These are phyloP conservation scores for Pistacia vera DNA, from an alignment of 345 rosid species.

Conservation along the genomic window DNA sequence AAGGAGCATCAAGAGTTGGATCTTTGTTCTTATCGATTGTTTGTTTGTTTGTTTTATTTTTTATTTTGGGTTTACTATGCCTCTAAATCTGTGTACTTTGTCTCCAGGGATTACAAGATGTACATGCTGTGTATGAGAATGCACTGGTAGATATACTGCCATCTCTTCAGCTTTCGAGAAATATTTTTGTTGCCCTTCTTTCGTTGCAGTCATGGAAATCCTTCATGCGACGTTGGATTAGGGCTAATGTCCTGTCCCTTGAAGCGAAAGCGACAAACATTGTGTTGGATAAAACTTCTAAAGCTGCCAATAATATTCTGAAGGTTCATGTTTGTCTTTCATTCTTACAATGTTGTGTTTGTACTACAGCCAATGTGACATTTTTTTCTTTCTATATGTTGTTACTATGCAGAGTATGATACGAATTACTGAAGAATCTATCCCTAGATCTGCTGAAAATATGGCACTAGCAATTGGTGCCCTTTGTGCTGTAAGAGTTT, in stretches of 20 bases:
- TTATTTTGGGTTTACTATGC: constrained; percentile 15
- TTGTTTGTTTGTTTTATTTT: not conserved
- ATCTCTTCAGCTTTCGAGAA: constrained; percentile 84
- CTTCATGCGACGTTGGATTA: constrained; percentile 85
- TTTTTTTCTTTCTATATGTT: constrained; percentile 4
- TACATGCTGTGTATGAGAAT: constrained; percentile 60
- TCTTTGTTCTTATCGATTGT: constrained; percentile 7
- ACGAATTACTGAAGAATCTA: constrained; percentile 65
- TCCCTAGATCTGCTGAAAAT: constrained; percentile 90
- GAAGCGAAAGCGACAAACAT: constrained; percentile 44
- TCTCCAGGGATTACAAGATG: constrained; percentile 53
- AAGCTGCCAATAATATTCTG: constrained; percentile 82
- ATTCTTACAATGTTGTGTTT: constrained; percentile 11
- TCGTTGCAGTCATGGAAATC: constrained; percentile 90
- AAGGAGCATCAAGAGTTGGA: constrained; percentile 53
- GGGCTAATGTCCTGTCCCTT: constrained; percentile 49
- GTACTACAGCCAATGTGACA: not conserved
- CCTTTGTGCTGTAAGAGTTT: constrained; percentile 60
- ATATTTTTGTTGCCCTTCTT: constrained; percentile 71
- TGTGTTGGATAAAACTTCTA: constrained; percentile 58
- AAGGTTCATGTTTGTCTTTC: constrained; percentile 51
- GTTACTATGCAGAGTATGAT: constrained; percentile 54
- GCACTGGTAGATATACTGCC: constrained; percentile 64
- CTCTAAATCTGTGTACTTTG: constrained; percentile 24
- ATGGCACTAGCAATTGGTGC: constrained; percentile 87